These are phyloP conservation scores for Phyllosticta citriasiana DNA, from an alignment of 2,329 filamentous ascomycete genomes.

Conservation along the genomic window DNA sequence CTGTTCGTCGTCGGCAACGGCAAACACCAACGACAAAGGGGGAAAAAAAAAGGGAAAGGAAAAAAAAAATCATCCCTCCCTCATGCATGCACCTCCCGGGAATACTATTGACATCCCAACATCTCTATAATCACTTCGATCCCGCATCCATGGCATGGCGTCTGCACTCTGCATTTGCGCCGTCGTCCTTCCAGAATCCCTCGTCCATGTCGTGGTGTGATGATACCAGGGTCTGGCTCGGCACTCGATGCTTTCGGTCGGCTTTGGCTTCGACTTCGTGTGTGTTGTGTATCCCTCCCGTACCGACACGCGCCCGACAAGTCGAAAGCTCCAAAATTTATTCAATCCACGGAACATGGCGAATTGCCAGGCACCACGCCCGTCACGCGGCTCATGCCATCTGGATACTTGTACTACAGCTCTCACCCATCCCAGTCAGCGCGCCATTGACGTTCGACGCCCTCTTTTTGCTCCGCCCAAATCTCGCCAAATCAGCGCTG, in stretches of 20 bases:
- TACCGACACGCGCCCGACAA: background rate
- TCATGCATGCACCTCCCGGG: background rate
- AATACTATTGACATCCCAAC: background rate
- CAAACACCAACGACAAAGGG: too few species aligned
- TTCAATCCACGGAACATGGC: conserved; percentile 4
- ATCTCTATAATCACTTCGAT: background rate
- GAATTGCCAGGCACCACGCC: conserved; percentile 6
- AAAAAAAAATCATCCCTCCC: background rate
- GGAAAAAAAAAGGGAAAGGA: background rate
- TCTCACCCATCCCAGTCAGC: background rate
- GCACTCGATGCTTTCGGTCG: background rate
- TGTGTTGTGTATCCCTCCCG: background rate
- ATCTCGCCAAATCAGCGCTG: conserved; percentile 3
- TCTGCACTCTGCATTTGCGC: background rate
- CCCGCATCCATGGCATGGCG: background rate
- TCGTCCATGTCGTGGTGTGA: conserved; percentile 5
- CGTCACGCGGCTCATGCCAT: background rate
- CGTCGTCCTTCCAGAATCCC: background rate
- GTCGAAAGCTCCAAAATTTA: background rate
- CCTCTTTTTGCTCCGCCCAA: background rate
- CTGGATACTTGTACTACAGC: background rate
- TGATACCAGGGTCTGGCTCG: background rate
- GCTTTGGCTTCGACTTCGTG: background rate
- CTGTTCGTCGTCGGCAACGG: too few species aligned
- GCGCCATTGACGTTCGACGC: background rate